Evolutionary conservation across 371 early-diverging fungal species (phyloP).

Genomic region (Mortierella sp.): DNA sequence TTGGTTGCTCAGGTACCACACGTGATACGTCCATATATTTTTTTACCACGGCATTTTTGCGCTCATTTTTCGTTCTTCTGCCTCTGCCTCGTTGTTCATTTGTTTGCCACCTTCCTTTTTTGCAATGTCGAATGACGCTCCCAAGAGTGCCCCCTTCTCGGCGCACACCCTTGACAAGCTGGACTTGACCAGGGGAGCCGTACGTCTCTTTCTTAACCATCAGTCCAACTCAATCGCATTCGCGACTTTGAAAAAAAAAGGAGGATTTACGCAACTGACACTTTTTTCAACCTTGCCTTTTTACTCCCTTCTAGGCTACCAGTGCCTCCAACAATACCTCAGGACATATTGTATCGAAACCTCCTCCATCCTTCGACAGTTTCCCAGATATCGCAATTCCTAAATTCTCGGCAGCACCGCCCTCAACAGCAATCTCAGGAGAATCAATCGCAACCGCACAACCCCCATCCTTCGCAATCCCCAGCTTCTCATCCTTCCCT

Average conservation of each 20-base stretch:
- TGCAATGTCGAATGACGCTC: constrained; percentile 8
- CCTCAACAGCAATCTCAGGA: not conserved
- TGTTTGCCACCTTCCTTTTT: not conserved
- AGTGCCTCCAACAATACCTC: not conserved
- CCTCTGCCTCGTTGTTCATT: not conserved
- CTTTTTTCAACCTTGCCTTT: not conserved
- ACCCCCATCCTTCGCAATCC: constrained; percentile 4
- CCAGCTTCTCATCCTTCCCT: constrained; percentile 39
- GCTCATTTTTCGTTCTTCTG: not conserved
- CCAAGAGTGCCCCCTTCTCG: not conserved
- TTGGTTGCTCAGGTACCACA: not conserved
- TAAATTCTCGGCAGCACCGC: not conserved
- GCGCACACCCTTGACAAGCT: not conserved
- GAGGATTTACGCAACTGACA: not conserved
- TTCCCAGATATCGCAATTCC: constrained; percentile 35
- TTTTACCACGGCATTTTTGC: not conserved
- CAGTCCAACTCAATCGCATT: not conserved
- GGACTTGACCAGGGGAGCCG: not conserved
- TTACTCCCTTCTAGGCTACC: not conserved
- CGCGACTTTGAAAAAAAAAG: not conserved
- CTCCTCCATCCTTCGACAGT: constrained; percentile 44
- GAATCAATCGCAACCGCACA: not conserved
- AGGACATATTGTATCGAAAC: not conserved
- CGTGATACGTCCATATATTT: not conserved
- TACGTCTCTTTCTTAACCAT: not conserved